These are phyloP conservation scores for Rhizoclosmatium globosum DNA, from an alignment of 192 early-diverging fungal species.

Conservation along the genomic window DNA sequence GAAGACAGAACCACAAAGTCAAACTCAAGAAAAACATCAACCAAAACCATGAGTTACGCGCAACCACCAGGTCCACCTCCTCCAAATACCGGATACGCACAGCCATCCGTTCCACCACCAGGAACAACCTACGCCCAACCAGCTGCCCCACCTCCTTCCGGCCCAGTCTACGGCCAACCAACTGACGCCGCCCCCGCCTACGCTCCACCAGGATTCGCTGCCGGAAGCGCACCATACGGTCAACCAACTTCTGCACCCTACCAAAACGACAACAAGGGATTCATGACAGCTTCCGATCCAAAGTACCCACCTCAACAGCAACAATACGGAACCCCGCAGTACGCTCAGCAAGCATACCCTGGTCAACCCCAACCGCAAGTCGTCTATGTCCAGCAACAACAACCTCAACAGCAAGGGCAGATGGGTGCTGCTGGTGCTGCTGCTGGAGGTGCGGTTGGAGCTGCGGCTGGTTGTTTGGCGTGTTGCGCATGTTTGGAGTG, in stretches of 20 bases:
- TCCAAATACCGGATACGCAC: neutral
- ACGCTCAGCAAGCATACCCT: neutral
- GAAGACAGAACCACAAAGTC: neutral
- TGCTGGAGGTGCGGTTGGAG: neutral
- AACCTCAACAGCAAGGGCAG: neutral
- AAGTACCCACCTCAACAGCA: neutral
- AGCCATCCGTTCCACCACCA: neutral
- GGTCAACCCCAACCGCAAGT: neutral
- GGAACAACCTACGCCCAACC: neutral
- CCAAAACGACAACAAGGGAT: too few relatives aligned
- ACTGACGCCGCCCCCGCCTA: neutral
- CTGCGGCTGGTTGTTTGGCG: neutral
- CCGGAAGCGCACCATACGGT: neutral
- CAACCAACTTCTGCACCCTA: too few relatives aligned
- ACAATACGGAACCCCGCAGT: neutral
- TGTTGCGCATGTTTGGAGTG: neutral
- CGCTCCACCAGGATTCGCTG: neutral
- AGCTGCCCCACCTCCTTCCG: neutral
- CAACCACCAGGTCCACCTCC: constrained; percentile 9
- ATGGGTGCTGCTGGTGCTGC: neutral
- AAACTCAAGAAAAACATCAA: neutral
- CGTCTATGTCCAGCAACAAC: neutral
- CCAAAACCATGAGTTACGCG: neutral
- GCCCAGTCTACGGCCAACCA: neutral
- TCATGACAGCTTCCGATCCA: too few relatives aligned